These are phyloP conservation scores for Platanthera guangdongensis DNA, from an alignment of 106 monocot genomes.

Conservation along the genomic window DNA sequence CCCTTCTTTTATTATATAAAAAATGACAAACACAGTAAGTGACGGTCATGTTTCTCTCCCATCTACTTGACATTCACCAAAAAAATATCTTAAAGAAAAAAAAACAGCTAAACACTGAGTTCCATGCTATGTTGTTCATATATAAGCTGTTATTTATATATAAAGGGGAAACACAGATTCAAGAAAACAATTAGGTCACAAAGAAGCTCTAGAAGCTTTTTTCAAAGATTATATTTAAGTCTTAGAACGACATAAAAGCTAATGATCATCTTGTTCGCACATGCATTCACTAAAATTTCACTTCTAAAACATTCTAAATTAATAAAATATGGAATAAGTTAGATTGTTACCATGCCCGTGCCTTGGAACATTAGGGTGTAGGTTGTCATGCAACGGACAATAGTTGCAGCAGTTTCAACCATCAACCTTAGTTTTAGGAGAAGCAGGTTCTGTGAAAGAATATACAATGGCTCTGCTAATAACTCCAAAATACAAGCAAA, in stretches of 20 bases:
- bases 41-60: too few species aligned
- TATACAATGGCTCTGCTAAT: constrained; percentile 88
- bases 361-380: constrained; percentile 41
- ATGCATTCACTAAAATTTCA: background rate
- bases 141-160: background rate
- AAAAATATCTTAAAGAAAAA: too few species aligned
- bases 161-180: background rate
- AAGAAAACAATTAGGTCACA: background rate
- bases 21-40: too few species aligned
- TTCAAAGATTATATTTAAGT: background rate
- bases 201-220: background rate
- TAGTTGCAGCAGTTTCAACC: constrained; percentile 72
- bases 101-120: background rate
- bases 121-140: background rate
- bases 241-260: background rate
- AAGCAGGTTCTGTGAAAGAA: constrained; percentile 87
- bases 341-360: constrained; percentile 46
- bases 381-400: constrained; percentile 65
- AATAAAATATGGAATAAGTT: background rate
- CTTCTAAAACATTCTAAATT: background rate
- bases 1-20: too few species aligned
- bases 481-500: constrained; percentile 90
- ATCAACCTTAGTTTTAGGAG: constrained; percentile 71
- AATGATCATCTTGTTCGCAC: background rate
- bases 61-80: too few species aligned